These are phyloP conservation scores for Candida dendrica DNA, from an alignment of 805 yeast genomes.

Conservation along the genomic window DNA sequence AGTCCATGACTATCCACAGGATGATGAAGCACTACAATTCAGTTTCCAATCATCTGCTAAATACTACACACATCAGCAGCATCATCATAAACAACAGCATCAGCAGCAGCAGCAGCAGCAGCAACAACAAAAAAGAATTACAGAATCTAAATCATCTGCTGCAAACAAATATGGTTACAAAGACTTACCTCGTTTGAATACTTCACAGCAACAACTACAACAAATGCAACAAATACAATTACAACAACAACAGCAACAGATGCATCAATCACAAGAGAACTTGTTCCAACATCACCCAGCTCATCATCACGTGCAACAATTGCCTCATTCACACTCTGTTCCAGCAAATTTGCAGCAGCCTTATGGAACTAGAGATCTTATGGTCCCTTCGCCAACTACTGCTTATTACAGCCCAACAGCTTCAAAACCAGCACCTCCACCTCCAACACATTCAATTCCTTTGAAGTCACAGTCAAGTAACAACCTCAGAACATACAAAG, in stretches of 20 bases:
- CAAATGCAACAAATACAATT: background rate
- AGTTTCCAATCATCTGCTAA: constrained; percentile 20
- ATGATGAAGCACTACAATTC: constrained; percentile 18
- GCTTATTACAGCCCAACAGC: background rate
- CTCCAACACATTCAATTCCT: constrained; percentile 16
- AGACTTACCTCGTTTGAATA: background rate
- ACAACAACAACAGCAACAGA: background rate
- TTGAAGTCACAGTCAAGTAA: constrained; percentile 17
- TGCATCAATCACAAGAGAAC: background rate
- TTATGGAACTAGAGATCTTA: background rate
- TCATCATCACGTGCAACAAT: background rate
- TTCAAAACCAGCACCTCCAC: constrained; percentile 12
- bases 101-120: background rate
- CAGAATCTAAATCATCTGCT: background rate
- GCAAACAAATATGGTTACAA: background rate
- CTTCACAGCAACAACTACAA: background rate
- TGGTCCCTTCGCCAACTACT: background rate
- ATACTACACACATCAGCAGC: constrained; percentile 8
- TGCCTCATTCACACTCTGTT: constrained; percentile 19
- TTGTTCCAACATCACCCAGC: background rate
- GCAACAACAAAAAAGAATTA: no score
- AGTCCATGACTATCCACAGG: background rate
- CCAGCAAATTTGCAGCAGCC: constrained; percentile 11
- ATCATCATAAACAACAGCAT: background rate
- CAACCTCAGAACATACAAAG: constrained; percentile 8